These are phyloP conservation scores for Physaria fendleri DNA, from an alignment of 345 rosid genomes.

Conservation along the genomic window DNA sequence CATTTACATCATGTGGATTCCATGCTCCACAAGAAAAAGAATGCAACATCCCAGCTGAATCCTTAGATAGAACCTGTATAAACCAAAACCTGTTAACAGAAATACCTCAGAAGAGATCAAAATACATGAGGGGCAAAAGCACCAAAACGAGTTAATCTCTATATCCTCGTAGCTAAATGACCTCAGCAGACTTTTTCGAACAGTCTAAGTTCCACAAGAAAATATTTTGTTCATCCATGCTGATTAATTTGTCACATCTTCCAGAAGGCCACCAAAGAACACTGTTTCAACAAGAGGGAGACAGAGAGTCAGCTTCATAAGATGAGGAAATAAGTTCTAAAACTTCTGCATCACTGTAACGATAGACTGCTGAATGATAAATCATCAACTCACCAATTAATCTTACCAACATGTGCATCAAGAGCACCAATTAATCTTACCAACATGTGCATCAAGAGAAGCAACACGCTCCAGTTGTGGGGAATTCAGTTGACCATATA, in stretches of 20 bases:
- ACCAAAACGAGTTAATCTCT: neutral
- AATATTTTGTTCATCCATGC: conserved; percentile 75
- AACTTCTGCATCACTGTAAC: neutral
- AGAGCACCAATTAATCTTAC: conserved; percentile 81
- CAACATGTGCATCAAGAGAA: conserved; percentile 70
- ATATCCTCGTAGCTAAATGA: conserved; percentile 15
- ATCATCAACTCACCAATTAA: conserved; percentile 62
- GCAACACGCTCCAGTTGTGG: conserved; percentile 80
- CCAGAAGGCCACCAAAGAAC: conserved; percentile 90
- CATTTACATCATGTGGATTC: conserved; percentile 86
- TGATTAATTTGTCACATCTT: conserved; percentile 71
- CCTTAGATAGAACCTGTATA: conserved; percentile 66
- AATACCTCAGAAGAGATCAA: neutral
- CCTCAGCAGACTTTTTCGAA: conserved; percentile 74
- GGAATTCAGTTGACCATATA: conserved; percentile 69
- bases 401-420: conserved; percentile 72
- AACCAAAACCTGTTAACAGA: neutral
- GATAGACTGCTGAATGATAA: neutral
- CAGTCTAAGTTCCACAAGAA: conserved; percentile 75
- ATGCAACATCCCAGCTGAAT: conserved; percentile 77
- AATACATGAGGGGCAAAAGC: neutral
- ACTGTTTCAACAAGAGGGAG: conserved; percentile 28
- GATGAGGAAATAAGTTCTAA: neutral
- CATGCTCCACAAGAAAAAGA: conserved; percentile 83
- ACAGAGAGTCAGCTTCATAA: neutral